phyloP scores from a whole-genome alignment of 1,139 yeast genomes.

The Taphrina confusa region DNA sequence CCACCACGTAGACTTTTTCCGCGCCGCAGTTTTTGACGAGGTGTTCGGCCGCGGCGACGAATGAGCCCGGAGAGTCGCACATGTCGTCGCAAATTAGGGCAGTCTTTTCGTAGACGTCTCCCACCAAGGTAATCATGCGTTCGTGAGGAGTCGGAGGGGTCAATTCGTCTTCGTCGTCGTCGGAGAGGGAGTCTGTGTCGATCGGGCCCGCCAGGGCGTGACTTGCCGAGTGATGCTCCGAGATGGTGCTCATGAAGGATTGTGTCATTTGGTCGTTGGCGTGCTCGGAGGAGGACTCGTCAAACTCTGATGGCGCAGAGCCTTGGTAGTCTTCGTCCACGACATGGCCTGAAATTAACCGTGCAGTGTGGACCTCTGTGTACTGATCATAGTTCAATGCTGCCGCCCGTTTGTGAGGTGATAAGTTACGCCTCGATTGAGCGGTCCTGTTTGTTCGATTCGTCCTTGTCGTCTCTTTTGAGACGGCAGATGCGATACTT shows the following conservation, averaged over 20 bases:
- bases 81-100: conserved; percentile 95
- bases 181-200: conserved; percentile 21
- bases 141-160: conserved; percentile 75
- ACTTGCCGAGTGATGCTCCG: conserved; percentile 9
- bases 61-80: conserved; percentile 92
- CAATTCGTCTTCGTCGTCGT: conserved; percentile 72
- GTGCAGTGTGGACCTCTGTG: conserved; percentile 78
- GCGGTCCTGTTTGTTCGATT: conserved; percentile 24
- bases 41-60: conserved; percentile 97
- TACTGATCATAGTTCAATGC: conserved; percentile 14
- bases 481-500: conserved; percentile 11
- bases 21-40: conserved; percentile 95
- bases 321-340: conserved; percentile 75
- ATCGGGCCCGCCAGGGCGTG: conserved; percentile 34
- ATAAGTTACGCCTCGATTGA: conserved; percentile 26
- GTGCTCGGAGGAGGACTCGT: conserved; percentile 42
- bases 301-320: conserved; percentile 13
- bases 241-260: conserved; percentile 33
- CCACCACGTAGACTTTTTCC: conserved; percentile 80
- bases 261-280: conserved; percentile 31
- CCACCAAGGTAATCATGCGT: conserved; percentile 90
- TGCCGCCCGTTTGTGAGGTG: conserved; percentile 25
- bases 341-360: conserved; percentile 95
- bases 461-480: conserved; percentile 19
- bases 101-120: conserved; percentile 86